These are phyloP conservation scores for Pelargonium nanum DNA, from an alignment of 345 rosid species.

Conservation along the genomic window DNA sequence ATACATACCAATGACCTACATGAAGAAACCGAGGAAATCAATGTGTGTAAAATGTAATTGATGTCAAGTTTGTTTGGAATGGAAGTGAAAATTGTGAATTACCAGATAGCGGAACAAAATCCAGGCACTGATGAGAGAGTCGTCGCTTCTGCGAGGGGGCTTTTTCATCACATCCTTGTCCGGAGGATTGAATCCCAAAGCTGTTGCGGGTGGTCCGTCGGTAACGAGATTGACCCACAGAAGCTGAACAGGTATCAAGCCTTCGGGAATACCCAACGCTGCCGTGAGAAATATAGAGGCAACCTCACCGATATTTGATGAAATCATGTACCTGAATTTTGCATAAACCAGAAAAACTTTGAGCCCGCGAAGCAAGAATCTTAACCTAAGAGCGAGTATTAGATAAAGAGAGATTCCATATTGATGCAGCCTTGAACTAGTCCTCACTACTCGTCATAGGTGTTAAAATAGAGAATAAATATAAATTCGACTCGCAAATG, in stretches of 20 bases:
- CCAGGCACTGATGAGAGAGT: constrained; percentile 82
- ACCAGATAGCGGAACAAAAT: constrained; percentile 97
- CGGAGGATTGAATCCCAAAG: constrained; percentile 93
- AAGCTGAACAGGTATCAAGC: constrained; percentile 98
- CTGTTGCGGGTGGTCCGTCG: constrained; percentile 98
- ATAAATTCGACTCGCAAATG: too few species aligned
- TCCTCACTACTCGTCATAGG: too few species aligned
- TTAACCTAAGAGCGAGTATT: not conserved
- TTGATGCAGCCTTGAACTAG: too few species aligned
- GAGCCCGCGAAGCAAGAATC: not conserved
- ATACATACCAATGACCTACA: constrained; percentile 85
- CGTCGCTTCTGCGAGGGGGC: constrained; percentile 87
- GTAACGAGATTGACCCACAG: constrained; percentile 99
- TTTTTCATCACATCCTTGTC: constrained; percentile 90
- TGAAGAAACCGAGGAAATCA: too few species aligned
- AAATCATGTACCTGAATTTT: constrained; percentile 84
- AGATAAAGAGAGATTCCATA: too few species aligned
- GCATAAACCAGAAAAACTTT: not conserved
- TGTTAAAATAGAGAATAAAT: too few species aligned
- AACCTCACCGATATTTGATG: constrained; percentile 97
- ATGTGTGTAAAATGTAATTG: not conserved
- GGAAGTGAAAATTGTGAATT: constrained; percentile 2
- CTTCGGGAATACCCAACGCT: constrained; percentile 97
- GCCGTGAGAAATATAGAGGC: constrained; percentile 93
- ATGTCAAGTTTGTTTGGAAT: not conserved